A percentile compares a stretch with the other conserved stretches of the same genome.
phyloP scores from a whole-genome alignment of 352 stramenopile genomes.

The Phytopythium boreale region DNA sequence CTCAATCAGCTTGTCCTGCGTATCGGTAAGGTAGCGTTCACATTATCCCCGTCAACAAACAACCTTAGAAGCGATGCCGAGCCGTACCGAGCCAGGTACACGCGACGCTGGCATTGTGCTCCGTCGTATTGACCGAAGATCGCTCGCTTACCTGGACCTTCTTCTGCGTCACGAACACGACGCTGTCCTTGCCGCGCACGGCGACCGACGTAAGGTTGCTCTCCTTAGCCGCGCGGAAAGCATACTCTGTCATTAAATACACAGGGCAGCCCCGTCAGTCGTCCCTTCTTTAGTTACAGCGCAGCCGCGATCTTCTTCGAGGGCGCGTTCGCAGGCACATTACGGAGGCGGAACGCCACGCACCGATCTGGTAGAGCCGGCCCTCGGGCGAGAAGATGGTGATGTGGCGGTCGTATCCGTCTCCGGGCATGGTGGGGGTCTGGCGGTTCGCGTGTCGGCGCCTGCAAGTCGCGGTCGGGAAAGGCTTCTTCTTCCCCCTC shows the following conservation, averaged over 20 bases:
- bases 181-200: conserved; percentile 92
- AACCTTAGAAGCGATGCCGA: too few species aligned
- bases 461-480: too few species aligned
- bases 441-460: not conserved
- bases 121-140: not conserved
- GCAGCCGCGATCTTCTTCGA: not conserved
- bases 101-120: too few species aligned
- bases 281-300: too few species aligned
- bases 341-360: conserved; percentile 8
- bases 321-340: not conserved
- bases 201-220: conserved; percentile 95
- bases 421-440: conserved; percentile 60
- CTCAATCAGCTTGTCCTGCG: conserved; percentile 93
- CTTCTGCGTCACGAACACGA: conserved; percentile 97
- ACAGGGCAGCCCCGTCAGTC: not conserved
- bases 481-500: not conserved
- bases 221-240: conserved; percentile 96
- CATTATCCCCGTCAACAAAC: too few species aligned
- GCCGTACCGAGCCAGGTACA: too few species aligned
- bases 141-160: conserved; percentile 90
- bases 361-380: conserved; percentile 97
- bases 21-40: too few species aligned
- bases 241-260: conserved; percentile 89
- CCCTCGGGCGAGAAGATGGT: conserved; percentile 99
- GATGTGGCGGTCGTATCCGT: conserved; percentile 92